These are phyloP conservation scores for Candida glucosophila DNA, from an alignment of 1,139 yeast species.

Conservation along the genomic window DNA sequence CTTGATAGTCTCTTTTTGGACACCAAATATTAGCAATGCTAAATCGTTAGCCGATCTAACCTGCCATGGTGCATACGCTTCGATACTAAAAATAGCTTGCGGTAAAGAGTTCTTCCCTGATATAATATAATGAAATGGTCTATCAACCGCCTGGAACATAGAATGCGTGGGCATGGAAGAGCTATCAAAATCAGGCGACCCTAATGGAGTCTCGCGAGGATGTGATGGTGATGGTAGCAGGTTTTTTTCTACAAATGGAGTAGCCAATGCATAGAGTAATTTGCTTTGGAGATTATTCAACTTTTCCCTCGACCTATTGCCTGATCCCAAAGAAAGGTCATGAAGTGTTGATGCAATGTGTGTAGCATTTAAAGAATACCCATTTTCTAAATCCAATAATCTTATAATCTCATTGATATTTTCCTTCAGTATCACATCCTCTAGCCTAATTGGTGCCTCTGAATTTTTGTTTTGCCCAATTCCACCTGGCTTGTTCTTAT, in stretches of 20 bases:
- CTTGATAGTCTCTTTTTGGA: constrained; percentile 55
- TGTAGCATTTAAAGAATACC: too few relatives aligned
- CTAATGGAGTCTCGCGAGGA: too few relatives aligned
- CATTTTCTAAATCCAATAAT: constrained; percentile 37
- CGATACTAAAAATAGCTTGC: constrained; percentile 80
- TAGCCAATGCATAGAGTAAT: constrained; percentile 59
- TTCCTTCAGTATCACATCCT: constrained; percentile 6
- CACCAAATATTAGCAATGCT: constrained; percentile 83
- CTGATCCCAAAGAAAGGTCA: constrained; percentile 43
- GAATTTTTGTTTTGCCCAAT: background rate
- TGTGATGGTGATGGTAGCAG: too few relatives aligned
- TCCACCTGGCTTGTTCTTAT: too few relatives aligned
- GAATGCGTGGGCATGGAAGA: too few relatives aligned
- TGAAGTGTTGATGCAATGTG: constrained; percentile 46
- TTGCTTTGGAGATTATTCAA: constrained; percentile 38
- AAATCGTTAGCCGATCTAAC: constrained; percentile 82
- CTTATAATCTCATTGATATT: constrained; percentile 39
- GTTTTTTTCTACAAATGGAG: constrained; percentile 71
- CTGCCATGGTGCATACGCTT: constrained; percentile 67
- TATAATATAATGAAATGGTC: constrained; percentile 55
- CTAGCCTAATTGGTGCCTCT: constrained; percentile 1
- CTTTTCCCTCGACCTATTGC: constrained; percentile 14
- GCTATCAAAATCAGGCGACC: background rate
- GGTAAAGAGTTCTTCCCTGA: constrained; percentile 63
- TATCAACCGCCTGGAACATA: constrained; percentile 4